Evolutionary conservation across 1,139 yeast genomes (phyloP), one percentile per base, ranked within the genome.

Genomic region (Pichia sp.): DNA sequence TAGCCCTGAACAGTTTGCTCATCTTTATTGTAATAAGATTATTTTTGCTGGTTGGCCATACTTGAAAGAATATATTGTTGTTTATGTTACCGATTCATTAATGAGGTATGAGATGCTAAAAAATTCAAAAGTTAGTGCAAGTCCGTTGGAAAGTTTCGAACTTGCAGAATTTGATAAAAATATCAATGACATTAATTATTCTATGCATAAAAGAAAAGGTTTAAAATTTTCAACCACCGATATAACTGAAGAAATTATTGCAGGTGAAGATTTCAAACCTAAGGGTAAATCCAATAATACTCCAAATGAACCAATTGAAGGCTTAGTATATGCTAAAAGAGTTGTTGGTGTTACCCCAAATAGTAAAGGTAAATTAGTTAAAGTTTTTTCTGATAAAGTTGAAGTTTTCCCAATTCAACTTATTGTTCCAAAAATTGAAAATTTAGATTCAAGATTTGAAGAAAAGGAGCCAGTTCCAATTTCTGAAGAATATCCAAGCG

Each of bases 21-120:
- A 79, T 54, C 75, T 81, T 59, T 78, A 76, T 55, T 63, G 84
- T 51, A 83, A 81, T 51, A 76, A 80, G 55, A 69, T 80, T 50
- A 85, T 87, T 10, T 90, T 83, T 65, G 79, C 87, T 19, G 82
- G 84, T 60, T 93, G 96, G 95, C 99, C 99, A 30, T 89, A 83
- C 65, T 73, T 93, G 60, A 78, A 84, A 58, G 98, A 93, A 68
- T 87, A 91, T 27, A 81, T 79, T 62, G 81, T 93, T 44, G 74
- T 82, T 18, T 77, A 79, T 42, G 79, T 93, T 9, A 69, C 76
- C 47, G 93, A 87, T 67, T 78, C 75, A 11, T 70, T 73, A 42
- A 69, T 69, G 59, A 74, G 73, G 47, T 79, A 79, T 62, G 83
- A 77, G 57, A 61, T 69, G 22, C 64, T 69, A 38, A 73, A 71